These are phyloP conservation scores for Nicotiana tomentosiformis DNA, from an alignment of 257 asterid genomes.

Conservation along the genomic window DNA sequence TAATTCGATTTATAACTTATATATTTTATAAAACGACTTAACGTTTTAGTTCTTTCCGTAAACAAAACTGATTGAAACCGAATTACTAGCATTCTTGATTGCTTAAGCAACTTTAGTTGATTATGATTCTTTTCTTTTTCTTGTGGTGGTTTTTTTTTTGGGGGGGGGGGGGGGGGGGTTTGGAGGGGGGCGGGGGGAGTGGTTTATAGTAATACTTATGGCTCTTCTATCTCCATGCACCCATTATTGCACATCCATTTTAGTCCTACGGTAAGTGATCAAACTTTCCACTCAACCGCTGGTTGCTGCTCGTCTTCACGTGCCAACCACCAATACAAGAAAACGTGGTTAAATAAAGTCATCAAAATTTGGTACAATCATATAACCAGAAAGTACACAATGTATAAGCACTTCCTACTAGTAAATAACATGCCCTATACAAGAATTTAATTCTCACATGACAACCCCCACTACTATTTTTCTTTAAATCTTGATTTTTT, in stretches of 20 bases:
- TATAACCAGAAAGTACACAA: background rate
- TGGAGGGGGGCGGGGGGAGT: no score
- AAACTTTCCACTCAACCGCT: background rate
- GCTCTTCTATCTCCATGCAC: conserved; percentile 5
- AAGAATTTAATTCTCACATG: conserved; percentile 6
- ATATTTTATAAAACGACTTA: no score
- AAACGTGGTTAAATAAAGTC: background rate
- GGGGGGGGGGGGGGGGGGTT: no score
- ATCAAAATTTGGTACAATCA: background rate
- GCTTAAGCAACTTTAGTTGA: no score
- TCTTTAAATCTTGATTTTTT: background rate
- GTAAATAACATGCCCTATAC: background rate
- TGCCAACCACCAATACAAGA: conserved; percentile 7
- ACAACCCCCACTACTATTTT: conserved; percentile 20
- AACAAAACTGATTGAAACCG: no score
- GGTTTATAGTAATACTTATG: no score
- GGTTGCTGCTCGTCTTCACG: background rate
- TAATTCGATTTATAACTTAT: no score
- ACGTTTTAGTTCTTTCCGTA: no score
- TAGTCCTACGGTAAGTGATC: background rate
- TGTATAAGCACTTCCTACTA: background rate
- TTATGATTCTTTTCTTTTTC: no score
- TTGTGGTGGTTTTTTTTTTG: no score
- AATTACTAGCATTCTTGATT: no score
- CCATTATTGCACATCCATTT: background rate